phyloP scores from a whole-genome alignment of 805 yeast species.

The Phaffomyces thermotolerans region DNA sequence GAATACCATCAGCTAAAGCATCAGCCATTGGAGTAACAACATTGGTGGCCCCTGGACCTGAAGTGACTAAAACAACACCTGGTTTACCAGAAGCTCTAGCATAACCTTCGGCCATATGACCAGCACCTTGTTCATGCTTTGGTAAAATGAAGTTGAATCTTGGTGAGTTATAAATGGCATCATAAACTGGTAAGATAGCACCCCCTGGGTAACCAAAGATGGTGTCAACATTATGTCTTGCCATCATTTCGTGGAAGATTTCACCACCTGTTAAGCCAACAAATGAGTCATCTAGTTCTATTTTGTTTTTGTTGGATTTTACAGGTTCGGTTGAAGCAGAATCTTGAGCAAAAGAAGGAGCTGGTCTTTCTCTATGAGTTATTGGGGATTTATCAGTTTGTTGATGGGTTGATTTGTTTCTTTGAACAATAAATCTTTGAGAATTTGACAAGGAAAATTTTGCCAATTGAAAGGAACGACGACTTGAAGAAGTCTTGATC shows the following conservation, averaged over 20 bases:
- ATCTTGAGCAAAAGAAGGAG: constrained; percentile 22
- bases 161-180: constrained; percentile 88
- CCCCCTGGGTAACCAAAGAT: constrained; percentile 99
- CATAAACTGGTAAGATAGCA: constrained; percentile 95
- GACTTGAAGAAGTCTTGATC: constrained; percentile 15
- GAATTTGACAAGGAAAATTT: background rate
- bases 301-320: constrained; percentile 1
- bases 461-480: constrained; percentile 12
- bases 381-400: constrained; percentile 1
- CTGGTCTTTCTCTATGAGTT: constrained; percentile 20
- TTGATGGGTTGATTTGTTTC: constrained; percentile 6
- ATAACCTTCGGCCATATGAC: constrained; percentile 99
- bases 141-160: constrained; percentile 89
- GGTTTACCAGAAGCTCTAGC: constrained; percentile 94
- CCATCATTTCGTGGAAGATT: constrained; percentile 98
- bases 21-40: constrained; percentile 98
- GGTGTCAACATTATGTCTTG: constrained; percentile 90
- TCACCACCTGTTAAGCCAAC: constrained; percentile 98
- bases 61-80: constrained; percentile 96
- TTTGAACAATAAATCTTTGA: constrained; percentile 1
- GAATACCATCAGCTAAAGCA: constrained; percentile 95
- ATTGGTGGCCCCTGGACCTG: constrained; percentile 99
- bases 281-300: constrained; percentile 69
- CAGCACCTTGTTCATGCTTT: constrained; percentile 98
- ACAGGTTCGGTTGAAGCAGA: constrained; percentile 6